phyloP scores from a whole-genome alignment of 129 eudicot genomes.

The Scalesia atractyloides region DNA sequence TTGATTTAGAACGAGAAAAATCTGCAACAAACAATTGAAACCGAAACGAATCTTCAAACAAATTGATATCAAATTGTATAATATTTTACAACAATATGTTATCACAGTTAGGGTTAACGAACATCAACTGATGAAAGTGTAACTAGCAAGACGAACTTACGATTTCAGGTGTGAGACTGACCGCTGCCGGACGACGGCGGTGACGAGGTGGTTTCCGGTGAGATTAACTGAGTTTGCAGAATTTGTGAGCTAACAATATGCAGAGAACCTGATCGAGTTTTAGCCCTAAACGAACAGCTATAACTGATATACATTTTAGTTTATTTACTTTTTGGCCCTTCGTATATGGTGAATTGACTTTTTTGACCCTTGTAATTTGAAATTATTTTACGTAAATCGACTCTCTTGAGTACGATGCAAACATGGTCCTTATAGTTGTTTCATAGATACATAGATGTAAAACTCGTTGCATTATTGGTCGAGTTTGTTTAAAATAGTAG shows the following conservation, averaged over 20 bases:
- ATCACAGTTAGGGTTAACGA: not conserved
- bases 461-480: not conserved
- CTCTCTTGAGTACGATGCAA: too few relatives aligned
- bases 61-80: not conserved
- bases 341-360: not conserved
- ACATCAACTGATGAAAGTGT: not conserved
- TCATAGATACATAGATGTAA: not conserved
- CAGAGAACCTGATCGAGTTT: not conserved
- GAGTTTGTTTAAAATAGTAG: not conserved
- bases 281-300: conserved; percentile 29
- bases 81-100: not conserved
- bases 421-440: too few relatives aligned
- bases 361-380: not conserved
- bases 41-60: not conserved
- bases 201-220: not conserved
- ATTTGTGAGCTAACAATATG: conserved; percentile 2
- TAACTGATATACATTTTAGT: not conserved
- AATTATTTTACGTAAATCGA: not conserved
- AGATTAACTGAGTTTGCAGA: not conserved
- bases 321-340: conserved; percentile 8
- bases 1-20: not conserved
- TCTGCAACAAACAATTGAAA: conserved; percentile 2
- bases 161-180: not conserved
- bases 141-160: conserved; percentile 3
- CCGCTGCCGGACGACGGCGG: not conserved